Percentiles rank a stretch among this genome's conserved stretches.
Conservation (phyloP, 306 rosid genomes). For the Inga oerstediana region DNA sequence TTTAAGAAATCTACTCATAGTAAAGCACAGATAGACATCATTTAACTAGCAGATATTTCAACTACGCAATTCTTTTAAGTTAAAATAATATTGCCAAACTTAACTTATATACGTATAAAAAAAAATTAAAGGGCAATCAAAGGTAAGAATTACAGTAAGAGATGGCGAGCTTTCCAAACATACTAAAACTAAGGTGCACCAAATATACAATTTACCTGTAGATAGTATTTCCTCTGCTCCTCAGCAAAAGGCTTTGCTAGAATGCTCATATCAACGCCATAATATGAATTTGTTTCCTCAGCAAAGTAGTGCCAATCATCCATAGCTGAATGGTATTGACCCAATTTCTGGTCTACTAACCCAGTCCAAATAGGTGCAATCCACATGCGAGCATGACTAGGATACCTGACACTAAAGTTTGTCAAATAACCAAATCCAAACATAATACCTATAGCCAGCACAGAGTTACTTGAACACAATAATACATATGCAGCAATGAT, state of each 20-base stretch:
- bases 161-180: neutral
- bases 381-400: constrained; percentile 99
- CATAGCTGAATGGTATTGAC: constrained; percentile 73
- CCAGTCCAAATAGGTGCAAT: constrained; percentile 90
- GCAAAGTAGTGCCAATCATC: constrained; percentile 80
- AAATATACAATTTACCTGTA: constrained; percentile 63
- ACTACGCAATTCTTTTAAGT: neutral
- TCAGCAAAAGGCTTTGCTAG: constrained; percentile 79
- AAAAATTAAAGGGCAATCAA: neutral
- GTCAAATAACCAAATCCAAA: constrained; percentile 28
- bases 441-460: constrained; percentile 25
- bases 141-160: constrained; percentile 3
- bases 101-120: neutral
- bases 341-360: constrained; percentile 63
- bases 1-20: neutral
- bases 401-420: constrained; percentile 72
- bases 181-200: neutral
- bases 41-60: neutral
- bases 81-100: neutral
- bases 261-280: constrained; percentile 94
- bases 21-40: neutral
- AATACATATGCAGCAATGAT: neutral
- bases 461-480: neutral
- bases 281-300: constrained; percentile 63
- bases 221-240: constrained; percentile 95